phyloP scores from a whole-genome alignment of 2,329 filamentous ascomycete species.

The Epichloe scottii region DNA sequence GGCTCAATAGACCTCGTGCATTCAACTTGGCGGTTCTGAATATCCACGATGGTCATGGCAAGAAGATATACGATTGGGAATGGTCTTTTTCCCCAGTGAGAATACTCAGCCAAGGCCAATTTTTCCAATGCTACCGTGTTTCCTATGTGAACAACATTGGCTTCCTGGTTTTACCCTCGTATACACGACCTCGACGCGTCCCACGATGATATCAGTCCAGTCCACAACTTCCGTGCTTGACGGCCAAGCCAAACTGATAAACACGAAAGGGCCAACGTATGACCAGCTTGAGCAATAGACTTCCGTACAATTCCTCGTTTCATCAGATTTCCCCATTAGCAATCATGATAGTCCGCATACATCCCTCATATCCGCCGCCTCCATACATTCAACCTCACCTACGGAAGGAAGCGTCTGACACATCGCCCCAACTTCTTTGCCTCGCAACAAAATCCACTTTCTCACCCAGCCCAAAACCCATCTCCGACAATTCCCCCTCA shows the following conservation, averaged over 20 bases:
- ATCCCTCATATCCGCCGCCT: background rate
- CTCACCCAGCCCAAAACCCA: conserved; percentile 5
- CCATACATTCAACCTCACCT: background rate
- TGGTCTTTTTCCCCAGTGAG: background rate
- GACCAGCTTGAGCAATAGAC: no score
- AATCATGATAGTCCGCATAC: background rate
- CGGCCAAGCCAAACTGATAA: no score
- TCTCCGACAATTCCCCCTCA: background rate
- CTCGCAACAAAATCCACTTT: background rate
- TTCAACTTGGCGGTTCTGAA: conserved; percentile 1
- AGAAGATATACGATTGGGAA: no score
- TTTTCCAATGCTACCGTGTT: background rate
- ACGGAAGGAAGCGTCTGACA: background rate
- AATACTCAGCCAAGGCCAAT: background rate
- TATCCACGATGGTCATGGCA: background rate
- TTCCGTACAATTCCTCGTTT: no score
- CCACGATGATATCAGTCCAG: no score
- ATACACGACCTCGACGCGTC: no score
- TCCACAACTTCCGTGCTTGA: no score
- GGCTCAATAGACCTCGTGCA: conserved; percentile 22
- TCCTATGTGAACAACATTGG: background rate
- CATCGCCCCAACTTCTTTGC: background rate
- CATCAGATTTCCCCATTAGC: no score
- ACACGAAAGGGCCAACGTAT: no score
- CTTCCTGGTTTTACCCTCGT: no score